Evolutionary conservation across 129 eudicot genomes (phyloP).

Genomic region (Deinandra increscens): DNA sequence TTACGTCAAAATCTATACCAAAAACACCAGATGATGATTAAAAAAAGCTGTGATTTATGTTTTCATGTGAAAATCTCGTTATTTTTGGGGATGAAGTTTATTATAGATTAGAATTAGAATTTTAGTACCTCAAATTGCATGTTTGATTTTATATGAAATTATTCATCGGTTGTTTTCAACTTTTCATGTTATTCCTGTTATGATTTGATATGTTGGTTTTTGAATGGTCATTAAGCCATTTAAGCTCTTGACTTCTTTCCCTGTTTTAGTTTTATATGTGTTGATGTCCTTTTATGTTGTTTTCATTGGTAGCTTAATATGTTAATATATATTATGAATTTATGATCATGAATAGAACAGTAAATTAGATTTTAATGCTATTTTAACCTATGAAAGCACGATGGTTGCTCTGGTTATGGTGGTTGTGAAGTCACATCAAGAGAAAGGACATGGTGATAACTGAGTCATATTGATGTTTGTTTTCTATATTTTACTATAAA

Average conservation of each 20-base stretch:
- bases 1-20: neutral
- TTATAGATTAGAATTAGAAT: neutral
- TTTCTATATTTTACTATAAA: conserved; percentile 7
- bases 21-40: conserved; percentile 6
- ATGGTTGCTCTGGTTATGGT: conserved; percentile 43
- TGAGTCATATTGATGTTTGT: conserved; percentile 31
- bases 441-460: conserved; percentile 34
- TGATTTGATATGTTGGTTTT: neutral
- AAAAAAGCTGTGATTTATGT: neutral
- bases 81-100: neutral
- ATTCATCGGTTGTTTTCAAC: neutral
- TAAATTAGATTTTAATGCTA: conserved; percentile 24
- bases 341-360: conserved; percentile 34
- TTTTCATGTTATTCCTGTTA: no score
- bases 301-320: conserved; percentile 8
- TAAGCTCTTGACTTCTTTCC: neutral
- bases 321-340: conserved; percentile 15
- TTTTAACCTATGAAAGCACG: conserved; percentile 34
- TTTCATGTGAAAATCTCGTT: conserved; percentile 1
- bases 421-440: conserved; percentile 49
- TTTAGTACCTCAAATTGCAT: conserved; percentile 12
- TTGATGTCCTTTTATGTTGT: conserved; percentile 5
- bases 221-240: neutral
- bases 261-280: conserved; percentile 8
- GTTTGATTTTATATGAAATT: neutral